Percentiles rank a stretch among this genome's conserved stretches.
Evolutionary conservation across 257 asterid genomes (phyloP).

Genomic region (Solanum lignicaule): DNA sequence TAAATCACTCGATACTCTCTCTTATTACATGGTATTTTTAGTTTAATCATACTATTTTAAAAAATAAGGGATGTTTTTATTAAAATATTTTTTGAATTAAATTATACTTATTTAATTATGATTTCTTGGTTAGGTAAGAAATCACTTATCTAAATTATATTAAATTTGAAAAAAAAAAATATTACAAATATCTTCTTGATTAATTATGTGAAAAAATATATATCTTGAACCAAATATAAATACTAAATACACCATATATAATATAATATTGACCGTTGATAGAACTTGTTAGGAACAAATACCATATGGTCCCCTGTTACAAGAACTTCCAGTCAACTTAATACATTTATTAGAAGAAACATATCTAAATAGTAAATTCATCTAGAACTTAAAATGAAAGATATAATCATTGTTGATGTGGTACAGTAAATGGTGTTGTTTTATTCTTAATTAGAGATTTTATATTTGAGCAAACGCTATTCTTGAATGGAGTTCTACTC

Average conservation of each 20-base stretch:
- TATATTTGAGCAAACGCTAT: rapidly evolving
- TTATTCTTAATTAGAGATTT: no score
- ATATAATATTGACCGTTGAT: not conserved
- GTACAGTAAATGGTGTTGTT: rapidly evolving
- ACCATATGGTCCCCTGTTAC: constrained; percentile 1
- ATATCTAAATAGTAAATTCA: not conserved
- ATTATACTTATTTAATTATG: not conserved
- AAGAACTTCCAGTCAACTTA: constrained; percentile 6
- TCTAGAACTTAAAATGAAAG: not conserved
- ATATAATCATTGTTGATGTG: rapidly evolving
- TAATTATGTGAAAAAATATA: not conserved
- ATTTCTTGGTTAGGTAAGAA: not conserved
- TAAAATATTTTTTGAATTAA: not conserved
- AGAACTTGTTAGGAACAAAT: not conserved
- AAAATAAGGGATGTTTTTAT: not conserved
- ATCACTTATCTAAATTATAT: not conserved
- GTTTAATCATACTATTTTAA: not conserved
- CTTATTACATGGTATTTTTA: not conserved
- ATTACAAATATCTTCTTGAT: no score
- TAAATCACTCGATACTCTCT: not conserved
- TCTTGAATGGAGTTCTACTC: rapidly evolving
- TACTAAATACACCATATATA: not conserved
- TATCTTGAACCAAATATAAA: not conserved
- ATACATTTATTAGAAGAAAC: not conserved
- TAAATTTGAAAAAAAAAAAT: not conserved